Evolutionary conservation across 2,329 filamentous ascomycete species (phyloP).

Genomic region (Zymoseptoria passerinii): DNA sequence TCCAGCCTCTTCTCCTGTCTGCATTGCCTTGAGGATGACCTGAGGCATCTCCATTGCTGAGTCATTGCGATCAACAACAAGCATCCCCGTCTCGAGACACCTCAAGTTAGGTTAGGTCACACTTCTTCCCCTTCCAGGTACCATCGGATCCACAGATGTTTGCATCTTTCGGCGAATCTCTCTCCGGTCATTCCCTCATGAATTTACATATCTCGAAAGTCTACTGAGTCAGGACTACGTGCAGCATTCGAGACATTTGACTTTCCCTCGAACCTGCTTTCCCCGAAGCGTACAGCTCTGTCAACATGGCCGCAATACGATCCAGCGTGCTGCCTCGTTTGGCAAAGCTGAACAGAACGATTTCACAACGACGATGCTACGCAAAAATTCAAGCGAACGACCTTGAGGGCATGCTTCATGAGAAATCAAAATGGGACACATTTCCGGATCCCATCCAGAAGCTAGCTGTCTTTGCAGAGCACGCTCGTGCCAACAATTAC

Average conservation of each 20-base stretch:
- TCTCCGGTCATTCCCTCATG: background rate
- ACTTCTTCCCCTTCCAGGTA: too few relatives aligned
- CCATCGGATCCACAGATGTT: background rate
- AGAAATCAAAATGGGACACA: slow-evolving; percentile 16
- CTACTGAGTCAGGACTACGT: background rate
- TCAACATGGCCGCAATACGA: background rate
- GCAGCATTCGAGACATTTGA: background rate
- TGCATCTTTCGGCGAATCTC: background rate
- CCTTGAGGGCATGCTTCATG: slow-evolving; percentile 15
- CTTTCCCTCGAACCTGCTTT: background rate
- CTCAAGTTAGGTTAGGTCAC: too few relatives aligned
- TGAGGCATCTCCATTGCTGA: background rate
- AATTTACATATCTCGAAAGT: background rate
- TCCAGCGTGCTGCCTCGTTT: background rate
- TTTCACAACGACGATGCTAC: slow-evolving; percentile 1
- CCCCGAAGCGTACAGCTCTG: background rate
- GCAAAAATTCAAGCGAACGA: slow-evolving; percentile 10
- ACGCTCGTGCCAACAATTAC: slow-evolving; percentile 16
- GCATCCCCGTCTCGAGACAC: background rate
- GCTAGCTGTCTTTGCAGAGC: slow-evolving; percentile 18
- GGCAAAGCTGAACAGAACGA: background rate
- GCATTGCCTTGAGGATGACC: background rate
- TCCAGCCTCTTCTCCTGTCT: background rate
- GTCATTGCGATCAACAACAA: background rate
- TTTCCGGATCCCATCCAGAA: slow-evolving; percentile 13